A percentile compares a stretch with the other conserved stretches of the same genome.
Conservation (phyloP, 306 rosid species). For the Vachellia collinsii region DNA sequence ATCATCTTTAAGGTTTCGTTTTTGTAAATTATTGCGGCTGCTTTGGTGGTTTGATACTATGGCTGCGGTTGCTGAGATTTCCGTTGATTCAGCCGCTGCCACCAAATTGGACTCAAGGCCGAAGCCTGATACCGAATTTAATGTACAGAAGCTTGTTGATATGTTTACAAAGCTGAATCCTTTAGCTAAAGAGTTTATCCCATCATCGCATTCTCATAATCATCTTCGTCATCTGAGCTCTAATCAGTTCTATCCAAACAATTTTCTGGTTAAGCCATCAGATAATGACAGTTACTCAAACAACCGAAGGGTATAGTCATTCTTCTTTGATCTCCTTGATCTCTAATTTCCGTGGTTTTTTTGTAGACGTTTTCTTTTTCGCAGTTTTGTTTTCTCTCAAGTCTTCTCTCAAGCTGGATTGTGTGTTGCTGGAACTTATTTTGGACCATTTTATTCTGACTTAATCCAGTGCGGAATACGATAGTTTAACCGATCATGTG, state of each 20-base stretch:
- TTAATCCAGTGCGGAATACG: neutral
- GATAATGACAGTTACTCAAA: constrained; percentile 54
- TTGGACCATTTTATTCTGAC: neutral
- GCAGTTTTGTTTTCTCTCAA: neutral
- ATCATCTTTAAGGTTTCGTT: constrained; percentile 8
- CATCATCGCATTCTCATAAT: constrained; percentile 66
- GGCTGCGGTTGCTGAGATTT: constrained; percentile 92
- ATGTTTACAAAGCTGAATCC: constrained; percentile 97
- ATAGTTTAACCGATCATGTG: neutral
- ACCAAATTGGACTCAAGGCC: constrained; percentile 70
- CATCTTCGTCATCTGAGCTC: constrained; percentile 46
- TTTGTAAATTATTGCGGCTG: constrained; percentile 25
- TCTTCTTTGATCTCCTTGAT: constrained; percentile 51
- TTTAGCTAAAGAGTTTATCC: constrained; percentile 85
- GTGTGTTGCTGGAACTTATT: neutral
- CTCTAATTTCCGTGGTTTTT: constrained; percentile 12
- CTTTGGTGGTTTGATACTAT: constrained; percentile 56
- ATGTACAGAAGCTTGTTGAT: constrained; percentile 87
- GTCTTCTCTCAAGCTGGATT: constrained; percentile 8
- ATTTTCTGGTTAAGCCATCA: constrained; percentile 58
- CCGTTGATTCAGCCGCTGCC: constrained; percentile 68
- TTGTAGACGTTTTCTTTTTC: neutral
- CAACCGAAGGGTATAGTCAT: constrained; percentile 73
- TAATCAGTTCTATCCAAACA: constrained; percentile 53
- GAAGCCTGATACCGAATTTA: constrained; percentile 68